Base-by-base conservation (phyloP, 2,329 filamentous ascomycete species). In the Mariannaea sp. region DNA sequence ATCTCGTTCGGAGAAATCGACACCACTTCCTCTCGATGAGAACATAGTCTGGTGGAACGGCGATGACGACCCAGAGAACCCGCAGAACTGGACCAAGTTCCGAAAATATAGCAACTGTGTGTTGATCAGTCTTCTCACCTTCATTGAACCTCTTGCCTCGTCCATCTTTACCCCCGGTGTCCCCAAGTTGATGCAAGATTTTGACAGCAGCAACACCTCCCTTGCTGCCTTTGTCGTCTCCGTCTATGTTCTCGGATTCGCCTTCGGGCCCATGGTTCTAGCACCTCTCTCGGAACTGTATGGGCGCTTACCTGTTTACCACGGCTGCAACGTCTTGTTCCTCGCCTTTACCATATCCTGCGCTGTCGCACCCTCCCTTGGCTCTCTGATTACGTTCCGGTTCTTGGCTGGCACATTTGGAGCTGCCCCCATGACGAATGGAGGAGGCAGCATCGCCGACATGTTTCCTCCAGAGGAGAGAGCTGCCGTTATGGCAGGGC, bases 101-200 rank as follows among this genome's bases (percentile, higher is more conserved):
- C 73, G 72, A 57, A 73, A 73, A 41, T 66, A 65, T 33, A 45
- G 68, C 20, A 70, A 68, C 8, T 69, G 74, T n/a, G 67, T 60
- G 3, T 61, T 68, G 13, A 55, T 59, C 41, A 55, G 52, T 8
- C 12, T 55, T 1, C 43, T 61, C 38, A 78, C 77, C 0, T 72
- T 80, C 20, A 60, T 80, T 42, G 73, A 75, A 7, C 75, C 73
- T 1, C 61, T 78, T 0, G 72, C 71, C 0, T 75, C 55, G 61
- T 70, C 75, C 17, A 86, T 87, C 68, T 85, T 89, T 60, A 84
- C 84, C 0, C 85, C 86, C 0, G 84, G 80, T 2, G 80, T 87
- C 0, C 79, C 81, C 0, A 68, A 81, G 3, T 72, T 89, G 0
- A 80, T 87, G 75, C 45, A 60, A 10, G 82, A 87, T 13, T 88